phyloP scores from a whole-genome alignment of 1,284 basidiomycete genomes.

The Termitomyces sp. region DNA sequence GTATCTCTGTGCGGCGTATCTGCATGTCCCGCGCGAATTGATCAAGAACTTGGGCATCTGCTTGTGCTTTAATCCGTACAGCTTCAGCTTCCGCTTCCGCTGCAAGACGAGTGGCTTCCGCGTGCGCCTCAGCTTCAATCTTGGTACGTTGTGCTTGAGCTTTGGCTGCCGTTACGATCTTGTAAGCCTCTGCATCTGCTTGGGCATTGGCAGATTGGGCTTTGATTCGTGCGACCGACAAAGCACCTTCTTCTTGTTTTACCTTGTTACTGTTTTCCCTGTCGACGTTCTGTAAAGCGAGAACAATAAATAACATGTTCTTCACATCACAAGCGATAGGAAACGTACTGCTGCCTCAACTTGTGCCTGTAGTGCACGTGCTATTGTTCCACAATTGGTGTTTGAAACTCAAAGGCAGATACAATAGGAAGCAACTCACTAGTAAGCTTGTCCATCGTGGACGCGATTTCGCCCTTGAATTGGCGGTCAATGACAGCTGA shows the following conservation, averaged over 20 bases:
- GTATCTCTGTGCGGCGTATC: constrained; percentile 59
- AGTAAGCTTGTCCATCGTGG: constrained; percentile 79
- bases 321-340: background rate
- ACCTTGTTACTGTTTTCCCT: constrained; percentile 80
- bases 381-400: constrained; percentile 21
- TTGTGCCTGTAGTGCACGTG: constrained; percentile 74
- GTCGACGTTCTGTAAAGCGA: constrained; percentile 59
- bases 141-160: constrained; percentile 65
- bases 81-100: constrained; percentile 74
- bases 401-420: background rate
- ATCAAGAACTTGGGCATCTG: constrained; percentile 57
- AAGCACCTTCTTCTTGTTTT: constrained; percentile 74
- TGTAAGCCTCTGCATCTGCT: constrained; percentile 71
- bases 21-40: constrained; percentile 74
- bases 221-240: constrained; percentile 70
- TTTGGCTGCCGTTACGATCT: constrained; percentile 65
- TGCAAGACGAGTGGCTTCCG: constrained; percentile 63
- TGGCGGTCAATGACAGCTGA: constrained; percentile 76
- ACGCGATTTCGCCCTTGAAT: constrained; percentile 77
- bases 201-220: constrained; percentile 64
- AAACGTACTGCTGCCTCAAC: constrained; percentile 71
- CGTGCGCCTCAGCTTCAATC: constrained; percentile 70
- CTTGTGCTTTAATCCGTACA: constrained; percentile 55
- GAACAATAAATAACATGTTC: background rate
- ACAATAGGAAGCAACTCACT: constrained; percentile 28